These are phyloP conservation scores for Alternaria rosae DNA, from an alignment of 2,329 filamentous ascomycete species.

Conservation along the genomic window DNA sequence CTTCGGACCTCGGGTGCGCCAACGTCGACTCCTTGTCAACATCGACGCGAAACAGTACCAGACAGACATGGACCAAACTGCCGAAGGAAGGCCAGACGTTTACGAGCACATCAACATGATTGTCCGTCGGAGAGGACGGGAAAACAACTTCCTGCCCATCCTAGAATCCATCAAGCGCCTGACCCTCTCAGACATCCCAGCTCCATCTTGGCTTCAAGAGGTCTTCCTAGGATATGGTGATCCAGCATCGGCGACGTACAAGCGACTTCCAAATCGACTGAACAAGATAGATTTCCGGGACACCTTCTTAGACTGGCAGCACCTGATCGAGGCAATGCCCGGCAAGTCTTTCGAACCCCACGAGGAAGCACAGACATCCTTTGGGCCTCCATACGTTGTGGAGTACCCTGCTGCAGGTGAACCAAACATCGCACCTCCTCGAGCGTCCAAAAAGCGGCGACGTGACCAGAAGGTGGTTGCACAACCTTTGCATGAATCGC, in stretches of 20 bases:
- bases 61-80: conserved; percentile 71
- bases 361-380: conserved; percentile 73
- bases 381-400: conserved; percentile 87
- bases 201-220: conserved; percentile 93
- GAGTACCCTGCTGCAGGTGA: conserved; percentile 61
- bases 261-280: conserved; percentile 78
- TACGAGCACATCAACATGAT: conserved; percentile 88
- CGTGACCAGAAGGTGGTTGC: conserved; percentile 73
- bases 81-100: conserved; percentile 75
- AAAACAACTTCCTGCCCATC: conserved; percentile 97
- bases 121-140: conserved; percentile 80
- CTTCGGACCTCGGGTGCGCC: conserved; percentile 63
- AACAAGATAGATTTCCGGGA: conserved; percentile 88
- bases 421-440: conserved; percentile 56
- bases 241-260: conserved; percentile 85
- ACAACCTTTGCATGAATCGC: conserved; percentile 64
- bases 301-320: conserved; percentile 95
- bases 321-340: conserved; percentile 88
- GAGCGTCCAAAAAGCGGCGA: conserved; percentile 83
- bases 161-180: conserved; percentile 90
- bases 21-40: conserved; percentile 77
- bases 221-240: conserved; percentile 98
- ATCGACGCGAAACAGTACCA: conserved; percentile 82
- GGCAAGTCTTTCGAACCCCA: conserved; percentile 84
- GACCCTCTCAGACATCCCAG: conserved; percentile 81